Conservation (phyloP, 164 flowering plant genomes). For the Umbilicus rupestris region DNA sequence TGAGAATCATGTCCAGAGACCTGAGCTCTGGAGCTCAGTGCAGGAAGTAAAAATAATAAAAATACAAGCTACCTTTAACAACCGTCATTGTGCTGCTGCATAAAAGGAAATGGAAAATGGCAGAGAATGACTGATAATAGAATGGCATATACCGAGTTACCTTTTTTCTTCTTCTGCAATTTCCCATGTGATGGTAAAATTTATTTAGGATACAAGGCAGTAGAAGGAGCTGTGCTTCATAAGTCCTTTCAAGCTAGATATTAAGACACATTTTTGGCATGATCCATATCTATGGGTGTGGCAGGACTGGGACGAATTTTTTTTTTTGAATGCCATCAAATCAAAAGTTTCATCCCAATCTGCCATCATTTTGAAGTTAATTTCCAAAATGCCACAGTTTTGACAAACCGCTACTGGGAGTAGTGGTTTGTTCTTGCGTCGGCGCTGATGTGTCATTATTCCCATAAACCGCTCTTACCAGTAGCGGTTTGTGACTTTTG, state of each 20-base stretch:
- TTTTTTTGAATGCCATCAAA: too few relatives aligned
- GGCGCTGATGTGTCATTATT: too few relatives aligned
- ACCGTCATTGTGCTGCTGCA: not conserved
- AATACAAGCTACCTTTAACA: not conserved
- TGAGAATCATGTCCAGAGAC: not conserved
- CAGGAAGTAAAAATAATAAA: not conserved
- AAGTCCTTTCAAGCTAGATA: not conserved
- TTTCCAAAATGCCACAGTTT: too few relatives aligned
- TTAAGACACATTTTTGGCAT: not conserved
- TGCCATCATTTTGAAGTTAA: too few relatives aligned
- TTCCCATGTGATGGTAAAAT: slow-evolving; percentile 1
- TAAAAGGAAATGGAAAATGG: not conserved
- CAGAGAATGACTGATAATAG: not conserved
- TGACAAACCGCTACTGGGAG: too few relatives aligned
- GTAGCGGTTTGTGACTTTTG: too few relatives aligned
- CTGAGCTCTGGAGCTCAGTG: not conserved
- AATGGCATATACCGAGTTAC: not conserved
- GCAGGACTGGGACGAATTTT: too few relatives aligned
- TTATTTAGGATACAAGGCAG: not conserved
- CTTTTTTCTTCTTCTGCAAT: not conserved
- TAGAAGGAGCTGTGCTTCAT: not conserved
- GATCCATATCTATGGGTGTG: not conserved
- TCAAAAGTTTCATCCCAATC: too few relatives aligned
- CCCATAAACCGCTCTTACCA: too few relatives aligned
- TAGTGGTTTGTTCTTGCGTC: too few relatives aligned